These are phyloP conservation scores for Grifola frondosa DNA, from an alignment of 1,284 basidiomycete species.

Conservation along the genomic window DNA sequence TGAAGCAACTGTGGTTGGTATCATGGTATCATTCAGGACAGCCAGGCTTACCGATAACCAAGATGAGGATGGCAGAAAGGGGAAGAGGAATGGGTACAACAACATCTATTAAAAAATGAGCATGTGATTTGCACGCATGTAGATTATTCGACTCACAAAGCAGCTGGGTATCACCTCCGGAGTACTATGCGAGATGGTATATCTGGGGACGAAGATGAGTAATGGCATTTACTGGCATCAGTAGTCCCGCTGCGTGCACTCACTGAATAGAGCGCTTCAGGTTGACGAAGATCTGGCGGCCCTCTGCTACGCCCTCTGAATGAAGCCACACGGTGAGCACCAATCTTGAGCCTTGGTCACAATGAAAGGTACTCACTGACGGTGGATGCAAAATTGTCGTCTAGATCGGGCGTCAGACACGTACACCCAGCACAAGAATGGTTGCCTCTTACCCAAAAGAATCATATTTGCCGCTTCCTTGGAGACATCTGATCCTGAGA, in stretches of 20 bases:
- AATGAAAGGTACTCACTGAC: conserved; percentile 51
- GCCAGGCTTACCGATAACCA: conserved; percentile 56
- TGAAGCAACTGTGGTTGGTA: conserved; percentile 22
- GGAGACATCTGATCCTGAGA: conserved; percentile 70
- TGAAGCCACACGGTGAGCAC: neutral
- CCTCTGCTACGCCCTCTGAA: conserved; percentile 64
- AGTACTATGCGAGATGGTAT: conserved; percentile 67
- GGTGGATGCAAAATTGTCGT: conserved; percentile 70
- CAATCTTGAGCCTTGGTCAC: neutral
- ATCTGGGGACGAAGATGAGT: conserved; percentile 33
- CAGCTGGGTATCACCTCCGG: conserved; percentile 69
- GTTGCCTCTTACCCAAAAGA: conserved; percentile 45
- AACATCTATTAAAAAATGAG: conserved; percentile 44
- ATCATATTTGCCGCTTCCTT: conserved; percentile 78
- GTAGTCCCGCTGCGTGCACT: conserved; percentile 9
- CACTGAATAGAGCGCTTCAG: conserved; percentile 69
- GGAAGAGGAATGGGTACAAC: conserved; percentile 68
- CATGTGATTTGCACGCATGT: too few species aligned
- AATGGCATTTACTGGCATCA: neutral
- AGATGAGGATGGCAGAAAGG: conserved; percentile 64
- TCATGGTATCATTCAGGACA: neutral
- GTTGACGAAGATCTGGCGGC: conserved; percentile 68
- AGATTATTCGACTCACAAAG: conserved; percentile 58
- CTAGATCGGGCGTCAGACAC: conserved; percentile 29
- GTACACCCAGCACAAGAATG: neutral